Conservation (phyloP, 139 green algal genomes). For the Coelastrella sp. region DNA sequence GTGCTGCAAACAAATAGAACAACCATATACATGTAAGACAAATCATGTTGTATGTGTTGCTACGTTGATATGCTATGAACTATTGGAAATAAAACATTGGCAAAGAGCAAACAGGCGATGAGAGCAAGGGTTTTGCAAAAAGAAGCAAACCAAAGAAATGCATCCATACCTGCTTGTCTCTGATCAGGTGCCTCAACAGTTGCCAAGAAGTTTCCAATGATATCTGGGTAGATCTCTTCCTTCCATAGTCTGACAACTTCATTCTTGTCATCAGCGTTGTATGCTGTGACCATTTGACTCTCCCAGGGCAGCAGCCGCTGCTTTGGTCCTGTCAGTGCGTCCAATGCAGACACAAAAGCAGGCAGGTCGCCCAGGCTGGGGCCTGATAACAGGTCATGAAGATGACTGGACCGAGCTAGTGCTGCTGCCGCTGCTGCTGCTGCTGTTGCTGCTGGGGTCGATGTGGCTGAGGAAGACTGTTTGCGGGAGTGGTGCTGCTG, state of each 20-base stretch:
- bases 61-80: no score
- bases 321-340: conserved; percentile 57
- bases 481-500: neutral
- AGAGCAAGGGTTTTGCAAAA: neutral
- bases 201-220: conserved; percentile 32
- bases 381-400: conserved; percentile 44
- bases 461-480: no score
- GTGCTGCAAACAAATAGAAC: neutral
- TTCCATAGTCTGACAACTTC: conserved; percentile 47
- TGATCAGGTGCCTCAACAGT: neutral
- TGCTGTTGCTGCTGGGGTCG: neutral
- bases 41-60: no score
- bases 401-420: neutral
- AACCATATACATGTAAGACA: no score
- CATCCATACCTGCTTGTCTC: no score
- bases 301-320: conserved; percentile 59
- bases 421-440: conserved; percentile 18
- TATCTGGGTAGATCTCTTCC: conserved; percentile 55
- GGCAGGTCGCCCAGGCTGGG: conserved; percentile 30
- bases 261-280: neutral
- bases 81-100: no score
- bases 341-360: conserved; percentile 54
- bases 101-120: neutral
- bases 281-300: neutral
- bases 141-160: no score